Base-by-base conservation (phyloP, 306 rosid species). In the Parietaria judaica region DNA sequence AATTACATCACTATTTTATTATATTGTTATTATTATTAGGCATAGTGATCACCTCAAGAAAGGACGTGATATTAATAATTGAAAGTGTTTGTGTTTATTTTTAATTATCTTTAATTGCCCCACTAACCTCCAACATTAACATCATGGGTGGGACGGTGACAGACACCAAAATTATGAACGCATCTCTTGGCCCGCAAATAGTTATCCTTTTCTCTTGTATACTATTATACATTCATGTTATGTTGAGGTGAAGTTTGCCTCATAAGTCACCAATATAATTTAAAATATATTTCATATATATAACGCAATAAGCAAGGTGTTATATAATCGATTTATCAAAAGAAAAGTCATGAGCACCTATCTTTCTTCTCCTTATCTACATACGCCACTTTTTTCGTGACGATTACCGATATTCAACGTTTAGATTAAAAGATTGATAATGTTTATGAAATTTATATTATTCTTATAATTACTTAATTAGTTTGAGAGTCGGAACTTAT, bases 121-220 rank as follows among this genome's bases (percentile, higher is more conserved):
- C 50, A 37, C 65, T 13, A 71, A 64, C 35, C 54, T 8, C 56
- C 75, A 64, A 58, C 70, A 43, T 8, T 17, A 58, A 46, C 75
- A 4, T 41, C 54, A 63, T 35, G 13, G 14, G 48, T 14, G 53
- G 5, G 36, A 23, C 31, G 31, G 31, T 47, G 44, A 49, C 14
- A 44, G 65, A 36, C 60, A 7, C 49, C 43, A 34, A 10, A 61
- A 13, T 35, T 46, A 31, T 34, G 8, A 16, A 14, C 52, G 10
- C 7, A 41, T 60, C 15, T 8, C 4, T 56, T 35, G 16, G 37
- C 17, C 44, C 16, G 10, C 10, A 41, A 8, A 41, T 5, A 41
- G 45, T 8, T 41, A 41, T 41, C 13, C 5, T 49, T 7, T 4
- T 7, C 53, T 7, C 15, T 4, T 49, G 4, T 10, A 49, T 4